Evolutionary conservation across 1,284 basidiomycete species (phyloP), one percentile per base, ranked within the genome.

Genomic region (Leccinum insigne): DNA sequence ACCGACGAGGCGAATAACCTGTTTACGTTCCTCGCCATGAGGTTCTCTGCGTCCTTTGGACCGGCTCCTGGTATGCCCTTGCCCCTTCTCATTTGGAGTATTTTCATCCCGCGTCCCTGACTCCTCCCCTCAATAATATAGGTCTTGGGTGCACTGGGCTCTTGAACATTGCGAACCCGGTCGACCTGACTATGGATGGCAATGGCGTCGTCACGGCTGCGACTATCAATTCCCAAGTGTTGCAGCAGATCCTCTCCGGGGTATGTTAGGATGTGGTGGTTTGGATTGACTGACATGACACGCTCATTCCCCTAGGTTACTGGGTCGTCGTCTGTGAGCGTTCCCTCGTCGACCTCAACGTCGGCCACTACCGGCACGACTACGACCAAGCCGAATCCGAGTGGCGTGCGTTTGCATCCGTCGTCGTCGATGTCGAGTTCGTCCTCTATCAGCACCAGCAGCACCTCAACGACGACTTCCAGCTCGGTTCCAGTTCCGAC

Each of bases 21-120:
- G 58, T 73, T 75, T 59, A 75, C 73, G 13, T 73, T 75, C 64
- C 67, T 75, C 18, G 67, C 73, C 14, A 70, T 70, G 74, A 71
- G 72, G 56, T 74, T 73, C 49, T 74, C 74, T 2, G 38, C 49
- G 10, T 60, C 73, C 1, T 66, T 73, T 59, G 72, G 71, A 13
- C 72, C 73, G 26, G 64, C 62, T 38, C 72, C 72, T 11, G 72
- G 72, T 75, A 3, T 5, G 67, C 64, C n/a, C 40, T 42, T 18
- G 6, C 5, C 3, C 32, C 21, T 14, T 21, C 49, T 23, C 49
- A 21, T 52, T 21, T 23, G 21, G 49, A 9, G 21, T 23, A 52
- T 8, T 23, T 49, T 52, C 49, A 13, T 52, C 18, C 21, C 11
- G 18, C 49, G 6, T 21, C 21, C 14, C 49, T 52, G 49, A 52